These are phyloP conservation scores for Angophora floribunda DNA, from an alignment of 345 rosid genomes.

Conservation along the genomic window DNA sequence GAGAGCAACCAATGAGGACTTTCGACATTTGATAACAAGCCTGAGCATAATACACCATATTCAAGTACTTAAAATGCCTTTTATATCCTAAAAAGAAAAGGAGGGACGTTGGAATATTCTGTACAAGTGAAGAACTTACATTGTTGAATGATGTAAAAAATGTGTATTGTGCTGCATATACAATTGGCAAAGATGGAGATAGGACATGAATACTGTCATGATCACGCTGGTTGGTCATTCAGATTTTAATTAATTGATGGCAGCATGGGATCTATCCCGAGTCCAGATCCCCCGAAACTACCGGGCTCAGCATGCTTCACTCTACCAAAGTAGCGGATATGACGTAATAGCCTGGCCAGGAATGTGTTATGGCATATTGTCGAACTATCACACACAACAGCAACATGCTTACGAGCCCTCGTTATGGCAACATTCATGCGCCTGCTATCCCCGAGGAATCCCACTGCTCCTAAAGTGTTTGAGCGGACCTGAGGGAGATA, in stretches of 20 bases:
- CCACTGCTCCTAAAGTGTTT: constrained; percentile 79
- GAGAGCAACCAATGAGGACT: neutral
- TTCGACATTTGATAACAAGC: neutral
- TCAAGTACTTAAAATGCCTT: neutral
- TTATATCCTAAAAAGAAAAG: neutral
- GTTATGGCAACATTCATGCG: constrained; percentile 92
- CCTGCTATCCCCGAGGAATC: constrained; percentile 88
- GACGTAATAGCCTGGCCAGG: constrained; percentile 80
- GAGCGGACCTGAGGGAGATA: constrained; percentile 58
- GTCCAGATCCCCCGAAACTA: constrained; percentile 70
- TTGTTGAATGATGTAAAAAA: neutral
- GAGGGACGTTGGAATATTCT: neutral
- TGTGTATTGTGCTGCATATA: neutral
- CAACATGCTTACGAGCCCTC: constrained; percentile 79
- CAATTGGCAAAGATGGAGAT: neutral
- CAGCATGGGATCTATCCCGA: constrained; percentile 83
- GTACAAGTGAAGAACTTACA: neutral
- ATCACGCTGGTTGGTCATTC: neutral
- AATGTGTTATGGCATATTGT: constrained; percentile 93
- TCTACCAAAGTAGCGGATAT: constrained; percentile 79
- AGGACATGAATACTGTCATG: neutral
- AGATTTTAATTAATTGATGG: constrained; percentile 53
- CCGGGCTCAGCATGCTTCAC: constrained; percentile 90
- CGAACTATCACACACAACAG: constrained; percentile 90
- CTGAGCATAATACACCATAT: neutral